phyloP scores from a whole-genome alignment of 352 stramenopile species.

The Elongisporangium anandrum region DNA sequence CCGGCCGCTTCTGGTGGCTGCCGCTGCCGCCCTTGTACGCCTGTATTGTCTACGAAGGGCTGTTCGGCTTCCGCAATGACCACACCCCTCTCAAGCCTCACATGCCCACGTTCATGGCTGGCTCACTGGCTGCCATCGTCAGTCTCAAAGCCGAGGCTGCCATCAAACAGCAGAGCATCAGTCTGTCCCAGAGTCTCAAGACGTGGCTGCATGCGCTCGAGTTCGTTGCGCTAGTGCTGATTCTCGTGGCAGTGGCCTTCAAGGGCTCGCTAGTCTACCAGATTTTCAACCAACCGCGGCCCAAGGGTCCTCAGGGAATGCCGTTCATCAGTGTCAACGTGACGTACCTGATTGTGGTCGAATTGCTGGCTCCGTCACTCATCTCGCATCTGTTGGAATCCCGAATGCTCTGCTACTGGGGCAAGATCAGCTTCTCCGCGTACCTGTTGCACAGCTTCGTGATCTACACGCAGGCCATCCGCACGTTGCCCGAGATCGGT shows the following conservation, averaged over 20 bases:
- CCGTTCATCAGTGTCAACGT: slow-evolving; percentile 30
- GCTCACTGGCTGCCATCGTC: slow-evolving; percentile 32
- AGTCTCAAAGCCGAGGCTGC: slow-evolving; percentile 20
- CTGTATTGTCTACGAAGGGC: slow-evolving; percentile 22
- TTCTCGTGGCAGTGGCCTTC: slow-evolving; percentile 30
- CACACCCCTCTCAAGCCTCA: slow-evolving; percentile 24
- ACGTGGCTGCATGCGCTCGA: slow-evolving; percentile 9
- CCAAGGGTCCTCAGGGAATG: slow-evolving; percentile 11
- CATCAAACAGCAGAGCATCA: slow-evolving; percentile 16
- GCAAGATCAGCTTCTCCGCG: slow-evolving; percentile 49
- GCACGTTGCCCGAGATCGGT: neutral
- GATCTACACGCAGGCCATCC: slow-evolving; percentile 11
- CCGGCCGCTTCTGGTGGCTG: slow-evolving; percentile 31
- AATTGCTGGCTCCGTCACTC: slow-evolving; percentile 33
- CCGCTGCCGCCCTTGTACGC: slow-evolving; percentile 19
- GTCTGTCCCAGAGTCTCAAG: neutral
- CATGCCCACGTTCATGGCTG: slow-evolving; percentile 33
- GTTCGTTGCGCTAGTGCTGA: slow-evolving; percentile 10
- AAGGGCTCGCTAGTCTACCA: slow-evolving; percentile 32
- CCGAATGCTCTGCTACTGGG: slow-evolving; percentile 31
- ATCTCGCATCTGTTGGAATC: slow-evolving; percentile 35
- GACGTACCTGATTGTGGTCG: slow-evolving; percentile 29
- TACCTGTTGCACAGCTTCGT: slow-evolving; percentile 57
- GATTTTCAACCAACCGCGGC: slow-evolving; percentile 18
- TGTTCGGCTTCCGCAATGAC: slow-evolving; percentile 14